These are phyloP conservation scores for Linderniella brevidens DNA, from an alignment of 257 asterid genomes.

Conservation along the genomic window DNA sequence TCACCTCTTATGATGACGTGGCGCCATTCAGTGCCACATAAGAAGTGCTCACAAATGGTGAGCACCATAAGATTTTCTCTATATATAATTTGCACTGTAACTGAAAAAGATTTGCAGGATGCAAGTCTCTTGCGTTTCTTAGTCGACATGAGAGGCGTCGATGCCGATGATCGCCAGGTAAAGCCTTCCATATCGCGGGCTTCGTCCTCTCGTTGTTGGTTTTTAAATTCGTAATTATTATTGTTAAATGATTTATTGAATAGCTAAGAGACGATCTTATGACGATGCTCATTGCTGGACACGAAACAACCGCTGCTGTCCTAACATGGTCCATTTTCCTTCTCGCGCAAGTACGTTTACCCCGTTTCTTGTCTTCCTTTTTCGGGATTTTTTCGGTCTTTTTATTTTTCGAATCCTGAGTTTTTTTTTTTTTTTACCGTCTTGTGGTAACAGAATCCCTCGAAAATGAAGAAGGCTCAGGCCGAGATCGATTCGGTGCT, in stretches of 20 bases:
- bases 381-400: background rate
- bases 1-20: too few relatives aligned
- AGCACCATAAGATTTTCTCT: background rate
- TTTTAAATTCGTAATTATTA: background rate
- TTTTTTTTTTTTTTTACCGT: background rate
- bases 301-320: conserved; percentile 96
- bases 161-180: conserved; percentile 97
- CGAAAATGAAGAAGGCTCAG: conserved; percentile 89
- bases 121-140: conserved; percentile 94
- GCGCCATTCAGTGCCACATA: too few relatives aligned
- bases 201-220: too few relatives aligned
- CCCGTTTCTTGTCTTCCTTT: background rate
- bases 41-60: too few relatives aligned
- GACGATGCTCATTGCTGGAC: conserved; percentile 99
- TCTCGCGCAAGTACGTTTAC: conserved; percentile 67
- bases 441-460: conserved; percentile 32
- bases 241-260: conserved; percentile 4
- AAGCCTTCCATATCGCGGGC: conserved; percentile 5
- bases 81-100: conserved; percentile 14
- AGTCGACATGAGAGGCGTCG: conserved; percentile 97
- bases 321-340: conserved; percentile 93
- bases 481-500: conserved; percentile 75
- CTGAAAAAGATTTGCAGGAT: conserved; percentile 67
- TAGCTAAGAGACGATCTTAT: conserved; percentile 95
- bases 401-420: background rate